phyloP scores from a whole-genome alignment of 2,329 filamentous ascomycete genomes.

The Penicillium expansum region DNA sequence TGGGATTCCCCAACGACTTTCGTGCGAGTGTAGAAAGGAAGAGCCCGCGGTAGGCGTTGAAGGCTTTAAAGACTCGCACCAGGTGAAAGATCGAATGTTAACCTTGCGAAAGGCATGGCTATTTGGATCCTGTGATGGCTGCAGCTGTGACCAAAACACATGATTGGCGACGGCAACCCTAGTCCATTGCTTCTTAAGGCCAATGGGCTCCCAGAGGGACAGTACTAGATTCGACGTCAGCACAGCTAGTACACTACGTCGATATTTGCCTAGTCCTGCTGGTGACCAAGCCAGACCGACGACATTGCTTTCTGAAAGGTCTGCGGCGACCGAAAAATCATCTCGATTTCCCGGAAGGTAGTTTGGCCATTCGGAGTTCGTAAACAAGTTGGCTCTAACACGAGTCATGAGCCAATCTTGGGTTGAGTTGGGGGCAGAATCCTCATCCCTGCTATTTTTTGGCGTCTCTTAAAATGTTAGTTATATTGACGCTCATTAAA shows the following conservation, averaged over 20 bases:
- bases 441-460: constrained; percentile 20
- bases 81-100: constrained; percentile 44
- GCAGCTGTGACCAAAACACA: constrained; percentile 43
- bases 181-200: constrained; percentile 50
- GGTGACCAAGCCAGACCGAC: constrained; percentile 56
- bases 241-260: constrained; percentile 54
- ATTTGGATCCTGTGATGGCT: constrained; percentile 17
- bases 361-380: constrained; percentile 48
- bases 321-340: constrained; percentile 57
- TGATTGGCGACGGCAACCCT: constrained; percentile 55
- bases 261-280: constrained; percentile 54
- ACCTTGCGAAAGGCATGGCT: constrained; percentile 28
- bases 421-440: background rate
- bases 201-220: constrained; percentile 55
- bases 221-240: constrained; percentile 57
- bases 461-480: constrained; percentile 11
- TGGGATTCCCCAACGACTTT: constrained; percentile 37
- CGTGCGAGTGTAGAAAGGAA: constrained; percentile 10
- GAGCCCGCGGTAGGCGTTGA: constrained; percentile 7
- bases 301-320: constrained; percentile 54
- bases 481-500: background rate
- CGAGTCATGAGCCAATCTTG: constrained; percentile 38
- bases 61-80: constrained; percentile 35
- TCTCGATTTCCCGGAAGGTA: constrained; percentile 47
- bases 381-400: constrained; percentile 54